Percentiles rank a stretch among this genome's conserved stretches.
These are phyloP conservation scores for Populus tremula DNA, from an alignment of 345 rosid genomes.

Conservation along the genomic window DNA sequence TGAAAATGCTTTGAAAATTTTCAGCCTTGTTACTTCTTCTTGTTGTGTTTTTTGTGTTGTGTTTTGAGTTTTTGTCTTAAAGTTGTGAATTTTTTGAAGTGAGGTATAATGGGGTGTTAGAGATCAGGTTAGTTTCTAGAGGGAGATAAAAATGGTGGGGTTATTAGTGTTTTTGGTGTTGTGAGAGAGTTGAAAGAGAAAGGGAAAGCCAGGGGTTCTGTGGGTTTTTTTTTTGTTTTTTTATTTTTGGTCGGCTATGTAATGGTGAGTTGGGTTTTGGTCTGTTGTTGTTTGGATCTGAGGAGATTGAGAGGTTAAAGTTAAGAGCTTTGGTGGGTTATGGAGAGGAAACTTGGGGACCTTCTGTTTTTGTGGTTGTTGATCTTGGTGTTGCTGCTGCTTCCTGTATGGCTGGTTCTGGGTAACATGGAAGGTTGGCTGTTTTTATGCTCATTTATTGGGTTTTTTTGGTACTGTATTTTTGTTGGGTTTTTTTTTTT, in stretches of 20 bases:
- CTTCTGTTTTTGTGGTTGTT: slow-evolving; percentile 45
- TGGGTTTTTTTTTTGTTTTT: slow-evolving; percentile 23
- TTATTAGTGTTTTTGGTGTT: neutral
- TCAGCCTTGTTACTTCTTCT: neutral
- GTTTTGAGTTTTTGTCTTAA: slow-evolving; percentile 5
- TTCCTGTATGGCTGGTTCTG: slow-evolving; percentile 49
- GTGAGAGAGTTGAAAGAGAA: neutral
- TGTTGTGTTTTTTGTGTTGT: neutral
- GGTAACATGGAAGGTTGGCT: slow-evolving; percentile 86
- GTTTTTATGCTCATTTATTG: slow-evolving; percentile 6
- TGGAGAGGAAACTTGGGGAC: slow-evolving; percentile 43
- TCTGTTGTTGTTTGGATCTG: slow-evolving; percentile 67
- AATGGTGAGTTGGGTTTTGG: slow-evolving; percentile 51
- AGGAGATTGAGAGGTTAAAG: slow-evolving; percentile 29
- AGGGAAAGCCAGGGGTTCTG: slow-evolving; percentile 12
- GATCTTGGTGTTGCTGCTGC: slow-evolving; percentile 51
- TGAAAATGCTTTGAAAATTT: neutral
- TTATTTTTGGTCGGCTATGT: slow-evolving; percentile 18
- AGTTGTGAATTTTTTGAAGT: neutral
- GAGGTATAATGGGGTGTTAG: neutral
- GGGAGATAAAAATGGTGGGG: neutral
- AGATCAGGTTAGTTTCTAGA: neutral
- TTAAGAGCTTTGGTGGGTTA: slow-evolving; percentile 15
- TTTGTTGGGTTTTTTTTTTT: neutral
- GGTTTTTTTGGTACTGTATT: neutral